Percentiles rank a stretch among this genome's conserved stretches.
Conservation (phyloP, 106 monocot genomes). For the Platanthera guangdongensis region DNA sequence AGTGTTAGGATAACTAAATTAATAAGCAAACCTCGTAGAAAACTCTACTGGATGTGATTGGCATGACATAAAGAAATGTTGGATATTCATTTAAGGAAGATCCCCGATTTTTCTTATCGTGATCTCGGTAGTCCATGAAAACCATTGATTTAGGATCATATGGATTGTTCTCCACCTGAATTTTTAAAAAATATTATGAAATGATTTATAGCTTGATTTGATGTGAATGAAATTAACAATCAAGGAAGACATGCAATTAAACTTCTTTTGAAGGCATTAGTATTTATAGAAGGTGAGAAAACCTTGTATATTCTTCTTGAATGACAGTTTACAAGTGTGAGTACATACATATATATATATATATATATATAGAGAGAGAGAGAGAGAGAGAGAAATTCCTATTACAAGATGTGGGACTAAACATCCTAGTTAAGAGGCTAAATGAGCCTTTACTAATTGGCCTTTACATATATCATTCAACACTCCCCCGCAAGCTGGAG, state of each 20-base stretch:
- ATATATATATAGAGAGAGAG: too few species aligned
- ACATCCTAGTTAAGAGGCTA: too few species aligned
- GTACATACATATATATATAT: too few species aligned
- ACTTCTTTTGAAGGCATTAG: not conserved
- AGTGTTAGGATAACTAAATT: not conserved
- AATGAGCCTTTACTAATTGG: too few species aligned
- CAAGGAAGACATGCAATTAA: not conserved
- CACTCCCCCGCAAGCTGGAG: too few species aligned
- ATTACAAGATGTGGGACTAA: too few species aligned
- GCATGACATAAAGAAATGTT: slow-evolving; percentile 97
- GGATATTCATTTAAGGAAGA: slow-evolving; percentile 48
- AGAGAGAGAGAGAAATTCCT: too few species aligned
- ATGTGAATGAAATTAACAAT: slow-evolving; percentile 2
- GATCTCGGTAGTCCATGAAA: slow-evolving; percentile 97
- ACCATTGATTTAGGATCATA: slow-evolving; percentile 97
- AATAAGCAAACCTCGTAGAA: slow-evolving; percentile 64
- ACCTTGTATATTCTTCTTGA: too few species aligned
- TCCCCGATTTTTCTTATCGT: slow-evolving; percentile 33
- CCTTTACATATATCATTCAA: too few species aligned
- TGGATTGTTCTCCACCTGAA: slow-evolving; percentile 95
- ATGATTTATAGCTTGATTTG: slow-evolving; percentile 8
- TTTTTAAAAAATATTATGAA: slow-evolving; percentile 28
- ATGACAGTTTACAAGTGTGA: too few species aligned
- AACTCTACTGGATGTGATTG: slow-evolving; percentile 79
- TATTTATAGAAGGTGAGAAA: too few species aligned